Conservation (phyloP, 148 eudicot genomes). For the Limonium bicolor region DNA sequence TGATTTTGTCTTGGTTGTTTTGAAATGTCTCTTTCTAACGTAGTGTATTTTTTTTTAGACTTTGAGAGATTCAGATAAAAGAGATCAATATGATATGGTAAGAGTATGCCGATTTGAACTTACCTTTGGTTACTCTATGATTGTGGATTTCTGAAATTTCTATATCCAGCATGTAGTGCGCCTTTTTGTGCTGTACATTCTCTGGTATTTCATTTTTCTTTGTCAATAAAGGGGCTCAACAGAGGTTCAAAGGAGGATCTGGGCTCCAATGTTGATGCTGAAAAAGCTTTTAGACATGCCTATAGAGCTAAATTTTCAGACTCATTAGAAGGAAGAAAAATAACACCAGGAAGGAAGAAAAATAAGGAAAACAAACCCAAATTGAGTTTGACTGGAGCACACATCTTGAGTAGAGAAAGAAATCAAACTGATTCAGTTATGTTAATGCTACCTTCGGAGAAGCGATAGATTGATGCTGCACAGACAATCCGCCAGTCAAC, state of each 20-base stretch:
- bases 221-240: conserved; percentile 19
- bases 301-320: conserved; percentile 45
- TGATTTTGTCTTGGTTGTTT: not conserved
- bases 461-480: no score
- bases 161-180: conserved; percentile 8
- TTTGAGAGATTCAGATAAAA: conserved; percentile 59
- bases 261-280: conserved; percentile 30
- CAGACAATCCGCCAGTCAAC: no score
- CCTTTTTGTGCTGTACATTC: not conserved
- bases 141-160: not conserved
- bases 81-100: conserved; percentile 85
- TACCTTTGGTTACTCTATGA: not conserved
- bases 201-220: not conserved
- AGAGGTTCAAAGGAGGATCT: conserved; percentile 30
- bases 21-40: conserved; percentile 9
- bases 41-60: conserved; percentile 37
- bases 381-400: no score
- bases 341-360: no score
- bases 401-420: no score
- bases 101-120: not conserved
- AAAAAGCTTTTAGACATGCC: conserved; percentile 39
- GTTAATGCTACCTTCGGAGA: no score
- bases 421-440: no score
- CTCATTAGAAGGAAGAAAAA: no score
- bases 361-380: no score